Base-by-base conservation (phyloP, 345 rosid genomes). In the Rhizophora mangle region DNA sequence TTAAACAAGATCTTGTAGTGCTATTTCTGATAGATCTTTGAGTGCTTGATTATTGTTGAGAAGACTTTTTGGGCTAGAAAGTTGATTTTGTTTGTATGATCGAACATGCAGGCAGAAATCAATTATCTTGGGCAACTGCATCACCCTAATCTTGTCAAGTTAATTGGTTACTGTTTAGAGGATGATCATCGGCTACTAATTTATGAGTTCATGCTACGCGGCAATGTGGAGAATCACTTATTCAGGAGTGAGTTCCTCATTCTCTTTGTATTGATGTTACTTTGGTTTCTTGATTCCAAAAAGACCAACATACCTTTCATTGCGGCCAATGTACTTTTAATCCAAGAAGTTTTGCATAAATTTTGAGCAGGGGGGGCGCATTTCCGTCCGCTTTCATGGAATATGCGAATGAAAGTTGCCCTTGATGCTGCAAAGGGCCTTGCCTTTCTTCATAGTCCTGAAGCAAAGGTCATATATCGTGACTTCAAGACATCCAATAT, bases 401-500 rank as follows among this genome's bases (percentile, higher is more conserved):
- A 60, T 32, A 58, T 57, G 27, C 37, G 74, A 37, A 68, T 79
- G 70, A 47, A 46, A 63, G 73, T 60, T 24, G 60, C 57, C 39
- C 74, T 70, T 8, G 73, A 72, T 29, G 70, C 65, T 64, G 65
- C 78, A 57, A 86, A 76, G 74, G 99, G 99, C 64, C 96, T 95
- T 65, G 98, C 97, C n/a, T 95, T 92, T 84, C 99, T 95, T 68
- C 98, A 95, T 69, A 85, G 77, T 71, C 89, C 88, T n/a, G 86
- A 90, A 74, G 72, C 89, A 13, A 84, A 87, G 85, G 94, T 95
- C 70, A 95, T 95, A 64, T 95, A 95, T 75, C 87, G 99, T 3
- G 99, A 95, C 83, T 92, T 95, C 81, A 95, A 95, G 85, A 85
- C 98, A 32, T 90, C 98, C 24, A 92, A 95, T 78, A 92, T 95